Evolutionary conservation across 805 yeast genomes (phyloP).

Genomic region (Cyberlindnera samutprakarnensis): DNA sequence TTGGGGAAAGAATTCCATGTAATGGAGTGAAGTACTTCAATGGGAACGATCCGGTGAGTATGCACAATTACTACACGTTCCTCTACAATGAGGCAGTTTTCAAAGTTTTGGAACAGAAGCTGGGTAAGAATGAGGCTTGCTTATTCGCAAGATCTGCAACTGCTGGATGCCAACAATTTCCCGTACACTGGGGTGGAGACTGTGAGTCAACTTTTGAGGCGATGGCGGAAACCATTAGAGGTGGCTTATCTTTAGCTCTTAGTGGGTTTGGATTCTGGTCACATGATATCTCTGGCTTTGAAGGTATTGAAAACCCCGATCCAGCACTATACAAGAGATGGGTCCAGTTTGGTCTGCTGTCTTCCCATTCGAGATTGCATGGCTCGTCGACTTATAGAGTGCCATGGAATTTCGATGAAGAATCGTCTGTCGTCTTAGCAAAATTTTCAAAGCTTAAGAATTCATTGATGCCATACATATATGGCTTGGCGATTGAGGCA

Average conservation of each 20-base stretch:
- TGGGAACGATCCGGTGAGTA: constrained; percentile 10
- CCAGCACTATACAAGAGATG: constrained; percentile 19
- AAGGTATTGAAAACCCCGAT: constrained; percentile 14
- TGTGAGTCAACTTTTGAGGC: constrained; percentile 19
- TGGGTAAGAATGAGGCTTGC: constrained; percentile 16
- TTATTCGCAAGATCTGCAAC: constrained; percentile 20
- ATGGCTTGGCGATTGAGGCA: constrained; percentile 15
- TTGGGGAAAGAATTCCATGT: constrained; percentile 19
- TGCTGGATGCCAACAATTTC: constrained; percentile 17
- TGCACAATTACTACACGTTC: constrained; percentile 18
- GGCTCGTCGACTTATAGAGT: constrained; percentile 18
- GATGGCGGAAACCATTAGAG: constrained; percentile 19
- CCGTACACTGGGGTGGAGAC: constrained; percentile 22
- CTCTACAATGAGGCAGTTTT: constrained; percentile 17
- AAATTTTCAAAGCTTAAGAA: constrained; percentile 16
- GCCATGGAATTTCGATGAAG: constrained; percentile 21
- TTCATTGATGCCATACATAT: constrained; percentile 19
- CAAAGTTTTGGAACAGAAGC: constrained; percentile 15
- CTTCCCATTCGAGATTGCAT: constrained; percentile 19
- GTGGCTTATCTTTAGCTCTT: constrained; percentile 16
- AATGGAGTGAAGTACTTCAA: constrained; percentile 11
- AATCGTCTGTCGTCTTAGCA: constrained; percentile 13
- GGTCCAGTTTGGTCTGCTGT: constrained; percentile 17
- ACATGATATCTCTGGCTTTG: constrained; percentile 19
- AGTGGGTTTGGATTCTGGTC: constrained; percentile 20